phyloP scores from a whole-genome alignment of 2,329 filamentous ascomycete genomes.

The Aspergillus cejpii region DNA sequence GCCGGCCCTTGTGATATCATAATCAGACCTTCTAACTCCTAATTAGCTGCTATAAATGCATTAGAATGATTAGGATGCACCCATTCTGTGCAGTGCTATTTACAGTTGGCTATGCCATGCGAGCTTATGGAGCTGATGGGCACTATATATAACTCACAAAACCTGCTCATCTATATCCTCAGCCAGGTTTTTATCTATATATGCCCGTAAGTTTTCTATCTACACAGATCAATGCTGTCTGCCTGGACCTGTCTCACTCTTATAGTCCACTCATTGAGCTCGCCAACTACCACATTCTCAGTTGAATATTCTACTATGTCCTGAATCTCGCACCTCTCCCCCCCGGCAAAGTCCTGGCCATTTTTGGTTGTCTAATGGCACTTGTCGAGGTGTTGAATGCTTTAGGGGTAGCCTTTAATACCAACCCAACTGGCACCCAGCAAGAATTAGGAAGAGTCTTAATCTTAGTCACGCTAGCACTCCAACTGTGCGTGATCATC shows the following conservation, averaged over 20 bases:
- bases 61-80: slow-evolving; percentile 50
- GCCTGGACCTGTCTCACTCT: background rate
- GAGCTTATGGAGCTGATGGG: slow-evolving; percentile 49
- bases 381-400: slow-evolving; percentile 39
- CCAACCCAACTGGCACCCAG: too few species aligned
- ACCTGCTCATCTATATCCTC: slow-evolving; percentile 43
- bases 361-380: slow-evolving; percentile 44
- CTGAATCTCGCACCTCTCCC: slow-evolving; percentile 52
- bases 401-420: too few species aligned
- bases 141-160: slow-evolving; percentile 33
- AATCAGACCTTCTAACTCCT: background rate
- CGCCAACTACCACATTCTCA: slow-evolving; percentile 57
- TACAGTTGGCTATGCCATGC: slow-evolving; percentile 50
- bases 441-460: too few species aligned
- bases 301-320: slow-evolving; percentile 55
- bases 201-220: slow-evolving; percentile 27
- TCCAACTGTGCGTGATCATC: too few species aligned
- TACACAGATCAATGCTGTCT: background rate
- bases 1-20: background rate
- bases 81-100: slow-evolving; percentile 52
- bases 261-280: slow-evolving; percentile 54
- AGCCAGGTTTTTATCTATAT: slow-evolving; percentile 39
- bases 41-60: slow-evolving; percentile 49
- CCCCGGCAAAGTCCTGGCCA: slow-evolving; percentile 43
- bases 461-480: too few species aligned